phyloP scores from a whole-genome alignment of 1,139 yeast genomes.

The Candida sanyaensis region DNA sequence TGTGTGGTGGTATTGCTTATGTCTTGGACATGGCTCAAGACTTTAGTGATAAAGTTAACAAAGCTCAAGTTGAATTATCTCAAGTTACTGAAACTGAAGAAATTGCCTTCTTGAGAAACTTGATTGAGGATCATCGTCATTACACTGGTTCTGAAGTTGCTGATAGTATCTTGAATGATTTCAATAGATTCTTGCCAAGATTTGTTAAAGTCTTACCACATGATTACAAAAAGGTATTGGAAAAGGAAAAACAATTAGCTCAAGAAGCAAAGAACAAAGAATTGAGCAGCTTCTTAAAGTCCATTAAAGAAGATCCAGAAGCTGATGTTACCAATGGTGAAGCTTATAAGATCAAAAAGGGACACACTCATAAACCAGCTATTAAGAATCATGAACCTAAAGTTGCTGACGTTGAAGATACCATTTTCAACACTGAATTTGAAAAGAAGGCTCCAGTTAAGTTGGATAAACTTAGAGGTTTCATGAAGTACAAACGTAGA shows the following conservation, averaged over 20 bases:
- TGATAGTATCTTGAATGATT: constrained; percentile 75
- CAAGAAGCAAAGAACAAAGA: constrained; percentile 70
- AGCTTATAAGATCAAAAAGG: constrained; percentile 52
- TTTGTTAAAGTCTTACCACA: constrained; percentile 92
- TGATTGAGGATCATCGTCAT: constrained; percentile 93
- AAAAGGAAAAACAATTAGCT: constrained; percentile 68
- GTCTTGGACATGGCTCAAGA: constrained; percentile 96
- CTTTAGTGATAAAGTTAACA: constrained; percentile 77
- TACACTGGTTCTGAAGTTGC: constrained; percentile 94
- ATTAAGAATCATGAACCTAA: constrained; percentile 68
- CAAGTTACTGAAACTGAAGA: constrained; percentile 83
- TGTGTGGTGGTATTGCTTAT: constrained; percentile 99
- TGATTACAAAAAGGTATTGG: constrained; percentile 89
- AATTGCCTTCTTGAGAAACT: constrained; percentile 90
- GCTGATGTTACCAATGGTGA: constrained; percentile 91
- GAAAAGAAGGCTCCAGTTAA: constrained; percentile 65
- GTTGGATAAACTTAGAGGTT: constrained; percentile 84
- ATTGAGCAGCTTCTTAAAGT: constrained; percentile 57
- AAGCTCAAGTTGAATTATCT: constrained; percentile 79
- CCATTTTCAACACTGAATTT: constrained; percentile 67
- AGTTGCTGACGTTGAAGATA: constrained; percentile 87
- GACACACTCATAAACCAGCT: constrained; percentile 36
- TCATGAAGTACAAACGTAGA: constrained; percentile 90
- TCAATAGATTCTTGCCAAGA: constrained; percentile 84
- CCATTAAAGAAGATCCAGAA: constrained; percentile 77